phyloP scores from a whole-genome alignment of 345 rosid genomes.

The Gossypioides kirkii region DNA sequence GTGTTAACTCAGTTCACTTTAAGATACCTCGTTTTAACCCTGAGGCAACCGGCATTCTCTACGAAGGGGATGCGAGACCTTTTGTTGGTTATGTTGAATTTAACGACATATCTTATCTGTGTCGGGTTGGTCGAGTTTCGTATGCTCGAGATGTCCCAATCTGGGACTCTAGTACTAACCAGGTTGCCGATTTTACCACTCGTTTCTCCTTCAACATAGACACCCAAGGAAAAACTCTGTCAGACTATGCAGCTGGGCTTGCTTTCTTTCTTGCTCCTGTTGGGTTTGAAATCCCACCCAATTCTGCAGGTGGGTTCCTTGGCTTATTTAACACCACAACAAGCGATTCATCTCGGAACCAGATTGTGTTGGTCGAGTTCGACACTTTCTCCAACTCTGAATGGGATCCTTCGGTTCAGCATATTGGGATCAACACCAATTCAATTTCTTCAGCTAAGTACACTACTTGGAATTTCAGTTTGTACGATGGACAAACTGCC shows the following conservation, averaged over 20 bases:
- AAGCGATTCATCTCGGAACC: conserved; percentile 7
- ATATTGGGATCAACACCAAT: conserved; percentile 36
- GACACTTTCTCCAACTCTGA: conserved; percentile 5
- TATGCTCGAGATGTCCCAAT: conserved; percentile 17
- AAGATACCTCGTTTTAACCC: conserved; percentile 19
- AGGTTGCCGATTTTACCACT: conserved; percentile 19
- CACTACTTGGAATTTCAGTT: conserved; percentile 35
- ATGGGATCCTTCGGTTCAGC: conserved; percentile 19
- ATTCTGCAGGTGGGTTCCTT: conserved; percentile 21
- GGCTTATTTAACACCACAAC: conserved; percentile 23
- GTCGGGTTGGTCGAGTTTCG: conserved; percentile 32
- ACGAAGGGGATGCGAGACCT: conserved; percentile 35
- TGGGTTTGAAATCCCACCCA: conserved; percentile 21
- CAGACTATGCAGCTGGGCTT: conserved; percentile 19
- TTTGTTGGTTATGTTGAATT: conserved; percentile 26
- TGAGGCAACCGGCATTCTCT: conserved; percentile 8
- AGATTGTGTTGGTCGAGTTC: conserved; percentile 22
- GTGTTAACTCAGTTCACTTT: conserved; percentile 23
- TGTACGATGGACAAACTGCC: conserved; percentile 30
- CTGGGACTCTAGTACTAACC: conserved; percentile 25
- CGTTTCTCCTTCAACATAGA: conserved; percentile 26
- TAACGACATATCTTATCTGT: conserved; percentile 9
- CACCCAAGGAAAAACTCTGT: rapidly evolving
- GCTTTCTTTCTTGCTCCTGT: conserved; percentile 33
- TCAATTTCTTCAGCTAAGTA: conserved; percentile 25